phyloP scores from a whole-genome alignment of 129 eudicot genomes.

The Ambrosia trifida region DNA sequence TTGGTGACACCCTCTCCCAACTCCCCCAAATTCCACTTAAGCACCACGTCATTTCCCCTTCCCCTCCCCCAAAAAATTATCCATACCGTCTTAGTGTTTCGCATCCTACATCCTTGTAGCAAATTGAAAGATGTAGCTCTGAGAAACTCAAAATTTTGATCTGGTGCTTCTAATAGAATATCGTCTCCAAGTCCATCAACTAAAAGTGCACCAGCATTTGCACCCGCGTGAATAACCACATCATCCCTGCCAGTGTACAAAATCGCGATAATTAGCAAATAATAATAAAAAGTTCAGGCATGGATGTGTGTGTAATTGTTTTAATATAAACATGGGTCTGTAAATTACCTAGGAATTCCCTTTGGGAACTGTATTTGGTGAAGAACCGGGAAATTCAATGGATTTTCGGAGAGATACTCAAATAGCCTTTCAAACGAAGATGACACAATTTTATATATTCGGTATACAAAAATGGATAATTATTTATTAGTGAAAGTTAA shows the following conservation, averaged over 20 bases:
- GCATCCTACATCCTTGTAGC: conserved; percentile 97
- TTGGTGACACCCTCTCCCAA: too few species aligned
- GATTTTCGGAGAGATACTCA: conserved; percentile 77
- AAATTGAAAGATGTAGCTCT: conserved; percentile 93
- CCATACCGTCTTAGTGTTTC: conserved; percentile 82
- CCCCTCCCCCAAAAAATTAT: conserved; percentile 1
- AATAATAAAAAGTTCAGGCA: neutral
- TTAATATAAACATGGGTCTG: conserved; percentile 13
- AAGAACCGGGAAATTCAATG: conserved; percentile 81
- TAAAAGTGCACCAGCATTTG: conserved; percentile 86
- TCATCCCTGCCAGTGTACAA: conserved; percentile 61
- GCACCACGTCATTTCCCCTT: too few species aligned
- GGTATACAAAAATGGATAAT: neutral
- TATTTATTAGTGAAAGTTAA: neutral
- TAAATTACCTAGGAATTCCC: conserved; percentile 64
- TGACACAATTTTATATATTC: neutral
- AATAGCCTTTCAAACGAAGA: conserved; percentile 63
- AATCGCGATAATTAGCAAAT: conserved; percentile 3
- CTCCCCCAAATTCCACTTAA: too few species aligned
- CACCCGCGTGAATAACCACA: conserved; percentile 83
- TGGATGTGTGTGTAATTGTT: neutral
- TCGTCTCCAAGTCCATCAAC: conserved; percentile 99
- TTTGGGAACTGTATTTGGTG: conserved; percentile 84
- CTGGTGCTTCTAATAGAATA: conserved; percentile 74
- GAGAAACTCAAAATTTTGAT: conserved; percentile 85